A percentile compares a stretch with the other conserved stretches of the same genome.
These are phyloP conservation scores for Geotrichum europaeum DNA, from an alignment of 1,139 yeast genomes.

Conservation along the genomic window DNA sequence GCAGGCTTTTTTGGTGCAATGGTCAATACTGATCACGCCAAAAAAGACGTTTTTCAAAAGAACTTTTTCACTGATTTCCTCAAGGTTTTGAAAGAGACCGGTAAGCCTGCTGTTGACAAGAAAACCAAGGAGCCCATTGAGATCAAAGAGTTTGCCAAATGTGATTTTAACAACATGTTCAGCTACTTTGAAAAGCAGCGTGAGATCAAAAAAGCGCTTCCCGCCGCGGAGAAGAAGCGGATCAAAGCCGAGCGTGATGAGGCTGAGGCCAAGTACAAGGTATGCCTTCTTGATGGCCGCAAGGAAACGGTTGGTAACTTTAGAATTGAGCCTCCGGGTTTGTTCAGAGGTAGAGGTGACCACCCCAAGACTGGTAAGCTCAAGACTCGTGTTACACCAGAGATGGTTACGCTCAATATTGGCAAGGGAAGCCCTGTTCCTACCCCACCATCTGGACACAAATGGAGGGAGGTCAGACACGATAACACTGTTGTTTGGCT, in stretches of 20 bases:
- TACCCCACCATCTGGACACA: slow-evolving; percentile 76
- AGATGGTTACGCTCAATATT: slow-evolving; percentile 79
- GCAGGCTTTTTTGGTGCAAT: slow-evolving; percentile 93
- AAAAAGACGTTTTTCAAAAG: slow-evolving; percentile 76
- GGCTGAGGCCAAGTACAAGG: slow-evolving; percentile 73
- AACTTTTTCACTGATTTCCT: slow-evolving; percentile 80
- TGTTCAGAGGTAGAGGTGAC: slow-evolving; percentile 93
- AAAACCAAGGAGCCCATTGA: slow-evolving; percentile 37
- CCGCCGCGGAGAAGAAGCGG: slow-evolving; percentile 66
- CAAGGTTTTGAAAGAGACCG: slow-evolving; percentile 59
- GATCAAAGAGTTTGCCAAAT: slow-evolving; percentile 56
- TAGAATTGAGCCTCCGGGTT: slow-evolving; percentile 91
- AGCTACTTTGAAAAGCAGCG: slow-evolving; percentile 64
- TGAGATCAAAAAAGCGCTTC: slow-evolving; percentile 63
- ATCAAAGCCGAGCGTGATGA: slow-evolving; percentile 67
- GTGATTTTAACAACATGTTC: slow-evolving; percentile 74
- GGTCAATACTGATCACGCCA: slow-evolving; percentile 82
- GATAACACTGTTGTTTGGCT: slow-evolving; percentile 93
- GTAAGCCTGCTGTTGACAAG: slow-evolving; percentile 46
- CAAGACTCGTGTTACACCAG: slow-evolving; percentile 67
- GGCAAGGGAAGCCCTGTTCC: slow-evolving; percentile 72
- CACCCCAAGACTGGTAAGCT: slow-evolving; percentile 94
- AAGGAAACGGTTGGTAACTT: slow-evolving; percentile 91
- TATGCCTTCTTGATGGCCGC: slow-evolving; percentile 78
- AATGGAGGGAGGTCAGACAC: slow-evolving; percentile 85